Conservation (phyloP, 2,329 filamentous ascomycete species). For the Chaetomium strumarium region DNA sequence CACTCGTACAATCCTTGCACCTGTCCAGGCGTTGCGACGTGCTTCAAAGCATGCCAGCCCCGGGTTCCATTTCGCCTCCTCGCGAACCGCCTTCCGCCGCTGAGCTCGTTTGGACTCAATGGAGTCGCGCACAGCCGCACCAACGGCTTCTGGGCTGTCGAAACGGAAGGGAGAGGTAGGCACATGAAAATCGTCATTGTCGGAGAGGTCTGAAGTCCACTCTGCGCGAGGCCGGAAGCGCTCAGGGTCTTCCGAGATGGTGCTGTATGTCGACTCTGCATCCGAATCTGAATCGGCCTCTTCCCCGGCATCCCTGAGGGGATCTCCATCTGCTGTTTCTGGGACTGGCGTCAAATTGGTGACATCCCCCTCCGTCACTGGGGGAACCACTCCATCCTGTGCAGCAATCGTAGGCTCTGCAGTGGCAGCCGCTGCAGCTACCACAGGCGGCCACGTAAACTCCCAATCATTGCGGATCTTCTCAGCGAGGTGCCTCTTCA, state of each 20-base stretch:
- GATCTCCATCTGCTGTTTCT: slow-evolving; percentile 23
- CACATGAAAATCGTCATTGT: slow-evolving; percentile 35
- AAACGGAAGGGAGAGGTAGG: slow-evolving; percentile 44
- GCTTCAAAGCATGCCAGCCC: slow-evolving; percentile 75
- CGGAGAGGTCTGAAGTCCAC: slow-evolving; percentile 53
- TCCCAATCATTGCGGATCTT: slow-evolving; percentile 56
- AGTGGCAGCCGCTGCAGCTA: neutral
- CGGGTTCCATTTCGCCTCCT: slow-evolving; percentile 71
- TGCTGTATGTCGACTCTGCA: slow-evolving; percentile 49
- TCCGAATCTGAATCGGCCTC: slow-evolving; percentile 41
- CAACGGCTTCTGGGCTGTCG: slow-evolving; percentile 44
- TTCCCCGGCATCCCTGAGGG: slow-evolving; percentile 29
- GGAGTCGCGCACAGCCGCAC: slow-evolving; percentile 35
- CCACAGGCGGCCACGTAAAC: slow-evolving; percentile 48
- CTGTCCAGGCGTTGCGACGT: slow-evolving; percentile 78
- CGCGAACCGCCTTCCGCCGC: slow-evolving; percentile 51
- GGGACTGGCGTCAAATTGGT: slow-evolving; percentile 6
- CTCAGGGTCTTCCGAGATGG: slow-evolving; percentile 49
- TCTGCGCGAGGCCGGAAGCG: slow-evolving; percentile 48
- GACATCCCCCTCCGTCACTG: neutral
- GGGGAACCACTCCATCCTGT: neutral
- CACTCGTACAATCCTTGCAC: slow-evolving; percentile 57
- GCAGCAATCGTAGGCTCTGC: slow-evolving; percentile 1
- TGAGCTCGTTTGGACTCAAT: slow-evolving; percentile 47
- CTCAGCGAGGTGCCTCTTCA: slow-evolving; percentile 48